Conservation (phyloP, 129 eudicot species). For the Kitagawia praeruptora region DNA sequence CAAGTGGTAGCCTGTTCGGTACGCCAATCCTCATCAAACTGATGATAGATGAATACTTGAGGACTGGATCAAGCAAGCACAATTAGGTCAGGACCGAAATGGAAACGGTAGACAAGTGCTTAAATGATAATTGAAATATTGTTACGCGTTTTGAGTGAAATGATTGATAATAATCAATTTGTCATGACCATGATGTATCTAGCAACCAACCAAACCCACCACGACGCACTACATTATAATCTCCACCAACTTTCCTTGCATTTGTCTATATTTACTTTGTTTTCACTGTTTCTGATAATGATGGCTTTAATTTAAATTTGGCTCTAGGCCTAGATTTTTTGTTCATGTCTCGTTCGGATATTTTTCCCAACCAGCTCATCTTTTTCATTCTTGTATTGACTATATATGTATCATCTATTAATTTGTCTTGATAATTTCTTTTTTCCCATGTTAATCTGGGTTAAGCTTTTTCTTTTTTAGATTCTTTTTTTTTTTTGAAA, state of each 20-base stretch:
- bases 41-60: background rate
- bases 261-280: background rate
- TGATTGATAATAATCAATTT: background rate
- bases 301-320: background rate
- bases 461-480: background rate
- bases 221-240: background rate
- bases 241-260: background rate
- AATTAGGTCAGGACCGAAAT: background rate
- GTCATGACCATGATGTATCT: background rate
- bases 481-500: too few relatives aligned
- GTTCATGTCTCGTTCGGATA: background rate
- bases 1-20: slow-evolving; percentile 29
- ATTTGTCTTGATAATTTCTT: too few relatives aligned
- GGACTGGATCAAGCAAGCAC: background rate
- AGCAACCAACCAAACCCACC: slow-evolving; percentile 4
- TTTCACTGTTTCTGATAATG: background rate
- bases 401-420: background rate
- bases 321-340: background rate
- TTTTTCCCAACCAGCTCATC: background rate
- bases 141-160: background rate
- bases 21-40: slow-evolving; percentile 8
- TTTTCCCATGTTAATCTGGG: background rate
- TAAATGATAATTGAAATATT: background rate
- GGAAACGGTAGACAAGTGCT: background rate
- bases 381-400: too few relatives aligned